These are phyloP conservation scores for Persicaria maculosa DNA, from an alignment of 148 eudicot species.

Conservation along the genomic window DNA sequence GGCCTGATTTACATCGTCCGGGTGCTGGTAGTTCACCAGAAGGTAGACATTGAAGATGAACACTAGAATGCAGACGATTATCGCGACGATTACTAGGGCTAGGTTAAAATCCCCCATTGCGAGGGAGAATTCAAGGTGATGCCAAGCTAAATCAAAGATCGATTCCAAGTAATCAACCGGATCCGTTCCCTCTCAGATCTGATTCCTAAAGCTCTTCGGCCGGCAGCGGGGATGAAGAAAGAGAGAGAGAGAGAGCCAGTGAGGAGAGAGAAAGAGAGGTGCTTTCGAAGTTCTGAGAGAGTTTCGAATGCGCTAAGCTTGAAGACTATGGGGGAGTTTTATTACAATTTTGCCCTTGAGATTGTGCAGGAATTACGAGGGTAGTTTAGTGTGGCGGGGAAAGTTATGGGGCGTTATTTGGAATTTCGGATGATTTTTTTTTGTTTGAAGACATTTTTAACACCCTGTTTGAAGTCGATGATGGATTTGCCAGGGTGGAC, in stretches of 20 bases:
- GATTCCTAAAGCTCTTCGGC: not conserved
- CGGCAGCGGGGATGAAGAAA: not conserved
- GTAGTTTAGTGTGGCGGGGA: not conserved
- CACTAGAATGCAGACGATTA: slow-evolving; percentile 64
- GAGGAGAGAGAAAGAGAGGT: not conserved
- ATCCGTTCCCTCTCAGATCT: slow-evolving; percentile 9
- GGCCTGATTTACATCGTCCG: slow-evolving; percentile 87
- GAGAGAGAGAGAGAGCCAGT: not conserved
- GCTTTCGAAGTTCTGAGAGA: not conserved
- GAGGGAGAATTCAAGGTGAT: slow-evolving; percentile 1
- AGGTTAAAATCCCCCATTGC: slow-evolving; percentile 96
- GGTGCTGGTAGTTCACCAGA: slow-evolving; percentile 88
- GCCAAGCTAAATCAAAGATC: not conserved
- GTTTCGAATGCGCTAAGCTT: not conserved
- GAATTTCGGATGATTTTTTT: not conserved
- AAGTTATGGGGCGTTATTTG: slow-evolving; percentile 1
- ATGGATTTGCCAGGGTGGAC: slow-evolving; percentile 3
- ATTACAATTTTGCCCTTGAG: not conserved
- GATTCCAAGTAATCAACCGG: not conserved
- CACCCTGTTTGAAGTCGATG: slow-evolving; percentile 5
- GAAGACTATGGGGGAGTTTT: not conserved
- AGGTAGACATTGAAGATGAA: slow-evolving; percentile 86
- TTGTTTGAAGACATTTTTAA: not conserved
- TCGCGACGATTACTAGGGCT: slow-evolving; percentile 83
- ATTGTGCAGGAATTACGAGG: not conserved